These are phyloP conservation scores for Hirsutella rhossiliensis DNA, from an alignment of 2,329 filamentous ascomycete genomes.

Conservation along the genomic window DNA sequence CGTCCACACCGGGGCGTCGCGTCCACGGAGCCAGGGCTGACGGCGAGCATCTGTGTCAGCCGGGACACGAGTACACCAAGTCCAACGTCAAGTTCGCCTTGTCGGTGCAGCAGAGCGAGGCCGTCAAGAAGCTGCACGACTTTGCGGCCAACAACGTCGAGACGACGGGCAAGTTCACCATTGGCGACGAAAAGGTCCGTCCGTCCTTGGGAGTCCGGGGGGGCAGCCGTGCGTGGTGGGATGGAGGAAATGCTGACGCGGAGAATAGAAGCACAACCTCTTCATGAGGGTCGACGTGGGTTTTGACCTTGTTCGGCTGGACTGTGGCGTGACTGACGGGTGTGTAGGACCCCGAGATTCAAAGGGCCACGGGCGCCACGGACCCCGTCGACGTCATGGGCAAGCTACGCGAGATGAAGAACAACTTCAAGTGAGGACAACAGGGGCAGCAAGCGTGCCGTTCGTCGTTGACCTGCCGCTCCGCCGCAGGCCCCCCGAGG, in stretches of 20 bases:
- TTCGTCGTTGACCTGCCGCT: background rate
- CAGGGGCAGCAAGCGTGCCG: too few species aligned
- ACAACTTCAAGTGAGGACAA: conserved; percentile 49
- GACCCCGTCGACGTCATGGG: conserved; percentile 77
- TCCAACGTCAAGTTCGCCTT: conserved; percentile 82
- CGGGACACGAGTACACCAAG: conserved; percentile 98
- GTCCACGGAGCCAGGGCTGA: background rate
- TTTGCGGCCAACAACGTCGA: conserved; percentile 73
- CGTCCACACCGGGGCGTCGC: too few species aligned
- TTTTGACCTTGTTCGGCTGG: conserved; percentile 1
- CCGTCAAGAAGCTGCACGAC: conserved; percentile 63
- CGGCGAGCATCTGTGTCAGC: conserved; percentile 32
- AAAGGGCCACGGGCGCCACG: conserved; percentile 71
- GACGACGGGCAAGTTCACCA: conserved; percentile 93
- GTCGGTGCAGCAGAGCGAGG: conserved; percentile 61
- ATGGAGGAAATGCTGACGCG: background rate
- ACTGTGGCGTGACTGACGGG: background rate
- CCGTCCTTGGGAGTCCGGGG: background rate
- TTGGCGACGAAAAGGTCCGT: conserved; percentile 84
- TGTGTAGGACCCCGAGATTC: conserved; percentile 63
- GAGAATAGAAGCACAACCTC: conserved; percentile 69
- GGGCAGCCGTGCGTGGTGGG: background rate
- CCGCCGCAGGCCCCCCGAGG: conserved; percentile 13
- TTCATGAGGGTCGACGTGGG: conserved; percentile 82
- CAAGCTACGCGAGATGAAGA: conserved; percentile 83